Conservation (phyloP, 495 filamentous ascomycete species). For the Cryomyces minteri region DNA sequence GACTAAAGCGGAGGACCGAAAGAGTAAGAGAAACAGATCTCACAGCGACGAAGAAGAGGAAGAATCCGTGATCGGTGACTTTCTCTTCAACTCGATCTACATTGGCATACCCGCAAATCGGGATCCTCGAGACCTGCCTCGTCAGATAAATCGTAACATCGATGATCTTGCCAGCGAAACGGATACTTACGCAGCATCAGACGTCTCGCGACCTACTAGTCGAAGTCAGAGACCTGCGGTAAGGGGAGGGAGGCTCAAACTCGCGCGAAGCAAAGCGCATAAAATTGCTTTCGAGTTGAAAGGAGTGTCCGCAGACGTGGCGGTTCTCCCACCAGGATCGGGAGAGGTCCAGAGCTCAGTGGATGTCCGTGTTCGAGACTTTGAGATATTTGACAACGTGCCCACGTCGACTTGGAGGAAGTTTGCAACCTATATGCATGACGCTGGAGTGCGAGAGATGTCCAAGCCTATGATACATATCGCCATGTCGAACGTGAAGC, state of each 20-base stretch:
- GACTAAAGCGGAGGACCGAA: conserved; percentile 54
- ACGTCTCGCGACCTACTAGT: conserved; percentile 20
- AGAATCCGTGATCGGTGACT: conserved; percentile 79
- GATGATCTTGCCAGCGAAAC: conserved; percentile 80
- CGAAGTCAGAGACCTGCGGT: conserved; percentile 11
- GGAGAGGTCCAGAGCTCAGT: conserved; percentile 74
- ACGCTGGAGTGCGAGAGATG: conserved; percentile 68
- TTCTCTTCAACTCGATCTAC: conserved; percentile 97
- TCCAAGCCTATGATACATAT: conserved; percentile 78
- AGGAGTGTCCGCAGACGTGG: conserved; percentile 66
- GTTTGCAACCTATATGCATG: conserved; percentile 83
- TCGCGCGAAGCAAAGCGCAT: conserved; percentile 74
- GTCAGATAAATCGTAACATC: conserved; percentile 71
- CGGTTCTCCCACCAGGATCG: conserved; percentile 59
- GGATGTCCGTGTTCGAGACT: conserved; percentile 60
- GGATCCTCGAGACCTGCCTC: conserved; percentile 61
- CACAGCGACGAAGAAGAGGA: conserved; percentile 50
- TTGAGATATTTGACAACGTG: conserved; percentile 88
- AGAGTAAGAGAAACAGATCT: conserved; percentile 27
- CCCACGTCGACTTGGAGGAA: conserved; percentile 97
- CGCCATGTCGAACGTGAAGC: conserved; percentile 72
- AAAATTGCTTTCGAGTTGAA: conserved; percentile 92
- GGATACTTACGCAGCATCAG: conserved; percentile 54
- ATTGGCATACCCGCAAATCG: conserved; percentile 78
- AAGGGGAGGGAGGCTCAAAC: conserved; percentile 37